Evolutionary conservation across 352 stramenopile genomes (phyloP), one percentile per base, ranked within the genome.

Genomic region (Thalassiosira sp.): DNA sequence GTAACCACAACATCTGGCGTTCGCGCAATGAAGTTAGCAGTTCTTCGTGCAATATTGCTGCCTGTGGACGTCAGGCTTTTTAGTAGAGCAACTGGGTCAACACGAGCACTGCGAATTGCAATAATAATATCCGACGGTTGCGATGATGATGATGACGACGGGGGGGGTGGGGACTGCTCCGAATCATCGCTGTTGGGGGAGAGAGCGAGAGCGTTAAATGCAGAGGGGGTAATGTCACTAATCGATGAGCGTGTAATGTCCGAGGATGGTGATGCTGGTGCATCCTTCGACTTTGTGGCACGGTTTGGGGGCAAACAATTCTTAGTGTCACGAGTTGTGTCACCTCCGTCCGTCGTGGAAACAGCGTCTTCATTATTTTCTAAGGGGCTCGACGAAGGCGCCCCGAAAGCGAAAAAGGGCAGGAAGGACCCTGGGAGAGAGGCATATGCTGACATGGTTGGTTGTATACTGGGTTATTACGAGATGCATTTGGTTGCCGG

Each of bases 381-480:
- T 35, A 48, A 6, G 22, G 51, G 42, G 11, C 20, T 45, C 40
- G 54, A 68, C 18, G n/a, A n/a, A n/a, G 40, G 54, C 49, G 49
- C 40, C 11, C 61, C 64, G 68, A 68, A 75, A 5, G 66, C 24
- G 5, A 75, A 77, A 43, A 72, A 72, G 1, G 76, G 72, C 31
- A 81, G 64, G 54, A 86, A 80, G 8, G 72, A 76, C 62, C 83
- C 83, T 13, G 79, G 79, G 0, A 90, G 56, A n/a, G 73, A 81
- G 11, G 84, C 84, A 51, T 90, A 90, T 8, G 74, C 81, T 8
- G 80, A 88, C 84, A 90, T 90, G 18, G 54, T 62, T 3, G 35
- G 11, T 18, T 63, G 13, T 18, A 24, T 53, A 22, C 20, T 72
- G 61, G 40, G 15, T 37, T 52, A 18, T 13, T 5, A 25, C 7